Conservation (phyloP, 768 basidiomycete species). For the Boletus rubescentipes region DNA sequence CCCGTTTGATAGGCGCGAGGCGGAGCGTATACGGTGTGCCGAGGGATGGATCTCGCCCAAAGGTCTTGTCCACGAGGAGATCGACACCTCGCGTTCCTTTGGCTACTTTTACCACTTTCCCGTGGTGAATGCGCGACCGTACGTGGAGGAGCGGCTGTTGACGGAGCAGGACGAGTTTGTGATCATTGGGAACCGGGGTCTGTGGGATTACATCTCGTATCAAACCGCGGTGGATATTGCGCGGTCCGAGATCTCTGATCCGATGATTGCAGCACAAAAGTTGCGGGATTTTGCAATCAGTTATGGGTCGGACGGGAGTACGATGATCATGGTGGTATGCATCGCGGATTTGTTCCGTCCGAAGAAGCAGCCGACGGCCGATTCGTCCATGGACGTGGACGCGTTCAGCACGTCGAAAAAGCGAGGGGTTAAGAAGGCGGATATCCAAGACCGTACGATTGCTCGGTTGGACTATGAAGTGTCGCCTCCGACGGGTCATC, state of each 20-base stretch:
- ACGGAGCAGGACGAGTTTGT: slow-evolving; percentile 91
- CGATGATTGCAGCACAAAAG: slow-evolving; percentile 94
- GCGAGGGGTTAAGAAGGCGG: slow-evolving; percentile 42
- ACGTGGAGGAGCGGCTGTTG: slow-evolving; percentile 67
- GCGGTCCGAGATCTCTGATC: slow-evolving; percentile 62
- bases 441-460: slow-evolving; percentile 56
- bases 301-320: slow-evolving; percentile 90
- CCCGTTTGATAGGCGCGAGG: slow-evolving; percentile 85
- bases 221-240: slow-evolving; percentile 98
- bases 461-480: slow-evolving; percentile 75
- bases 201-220: slow-evolving; percentile 94
- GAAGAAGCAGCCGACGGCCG: slow-evolving; percentile 40
- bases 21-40: slow-evolving; percentile 80
- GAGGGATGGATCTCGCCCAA: slow-evolving; percentile 94
- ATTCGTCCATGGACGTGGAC: slow-evolving; percentile 39
- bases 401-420: slow-evolving; percentile 29
- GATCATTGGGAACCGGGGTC: slow-evolving; percentile 87
- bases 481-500: slow-evolving; percentile 77
- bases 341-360: slow-evolving; percentile 74
- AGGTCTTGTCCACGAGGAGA: slow-evolving; percentile 88
- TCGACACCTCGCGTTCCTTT: slow-evolving; percentile 90
- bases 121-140: slow-evolving; percentile 85
- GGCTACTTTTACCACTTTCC: slow-evolving; percentile 91
- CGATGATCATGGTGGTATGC: slow-evolving; percentile 97
- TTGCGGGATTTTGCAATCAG: slow-evolving; percentile 95